Percentiles rank a stretch among this genome's conserved stretches.
Evolutionary conservation across 1,139 yeast genomes (phyloP).

Genomic region (Hanseniaspora gamundiae): DNA sequence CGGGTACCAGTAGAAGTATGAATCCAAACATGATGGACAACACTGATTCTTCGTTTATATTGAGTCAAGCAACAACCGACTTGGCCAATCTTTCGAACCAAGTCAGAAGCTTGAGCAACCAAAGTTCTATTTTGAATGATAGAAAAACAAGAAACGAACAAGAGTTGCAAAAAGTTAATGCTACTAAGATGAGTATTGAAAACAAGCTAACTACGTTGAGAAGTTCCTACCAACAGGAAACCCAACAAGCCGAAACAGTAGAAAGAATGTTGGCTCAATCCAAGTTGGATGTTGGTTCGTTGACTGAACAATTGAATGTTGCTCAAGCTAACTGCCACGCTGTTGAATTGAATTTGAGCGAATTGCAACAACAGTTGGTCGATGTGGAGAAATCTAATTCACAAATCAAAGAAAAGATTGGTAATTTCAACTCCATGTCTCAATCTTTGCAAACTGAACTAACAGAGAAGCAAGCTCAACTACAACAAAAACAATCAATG

Average conservation of each 20-base stretch:
- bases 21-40: slow-evolving; percentile 8
- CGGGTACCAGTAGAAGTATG: slow-evolving; percentile 1
- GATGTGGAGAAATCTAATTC: slow-evolving; percentile 57
- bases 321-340: slow-evolving; percentile 75
- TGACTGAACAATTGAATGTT: slow-evolving; percentile 64
- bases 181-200: slow-evolving; percentile 61
- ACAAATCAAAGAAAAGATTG: slow-evolving; percentile 53
- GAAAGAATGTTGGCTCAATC: slow-evolving; percentile 48
- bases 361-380: slow-evolving; percentile 47
- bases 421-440: slow-evolving; percentile 54
- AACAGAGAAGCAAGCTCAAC: slow-evolving; percentile 38
- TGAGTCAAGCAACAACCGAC: slow-evolving; percentile 73
- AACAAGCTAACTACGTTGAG: slow-evolving; percentile 53
- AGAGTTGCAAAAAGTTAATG: slow-evolving; percentile 53
- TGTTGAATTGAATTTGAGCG: slow-evolving; percentile 53
- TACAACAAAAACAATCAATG: slow-evolving; percentile 49
- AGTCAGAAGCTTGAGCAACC: slow-evolving; percentile 63
- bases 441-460: slow-evolving; percentile 45
- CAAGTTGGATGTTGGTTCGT: slow-evolving; percentile 56
- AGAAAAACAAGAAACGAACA: slow-evolving; percentile 66
- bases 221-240: slow-evolving; percentile 67
- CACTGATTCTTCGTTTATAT: slow-evolving; percentile 46
- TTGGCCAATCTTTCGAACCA: slow-evolving; percentile 82
- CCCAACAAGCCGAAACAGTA: slow-evolving; percentile 58
- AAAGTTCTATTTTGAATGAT: slow-evolving; percentile 58